Base-by-base conservation (phyloP, 2,329 filamentous ascomycete genomes). In the Beauveria caledonica region DNA sequence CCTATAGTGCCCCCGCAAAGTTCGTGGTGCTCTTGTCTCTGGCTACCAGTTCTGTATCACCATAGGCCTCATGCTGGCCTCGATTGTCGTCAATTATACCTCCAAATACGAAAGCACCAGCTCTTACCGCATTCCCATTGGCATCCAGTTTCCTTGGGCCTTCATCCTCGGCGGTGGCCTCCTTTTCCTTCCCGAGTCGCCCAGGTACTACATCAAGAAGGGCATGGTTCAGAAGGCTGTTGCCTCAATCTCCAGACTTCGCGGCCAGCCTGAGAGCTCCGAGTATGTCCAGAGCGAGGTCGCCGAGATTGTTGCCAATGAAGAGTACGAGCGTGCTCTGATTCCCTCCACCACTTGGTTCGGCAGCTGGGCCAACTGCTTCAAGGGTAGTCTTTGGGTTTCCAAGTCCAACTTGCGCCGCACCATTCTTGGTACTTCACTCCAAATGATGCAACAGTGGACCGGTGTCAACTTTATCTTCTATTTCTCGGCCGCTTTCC, bases 391-490 rank as follows among this genome's bases (percentile, higher is more conserved):
- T 66, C 78, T 91, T 64, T 77, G 68, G 63, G 80, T 81, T 61
- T 77, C 80, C 64, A 86, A 86, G 65, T 85, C 85, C 64, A 91
- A 86, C 79, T 71, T 89, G 60, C 86, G 87, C 68, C 83, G 86
- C 66, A 87, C 86, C 27, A 84, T 90, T 62, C 79, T 90, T 49
- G 87, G 87, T 68, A 88, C 84, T 49, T 86, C 86, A 27, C 78
- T 90, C 39, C 87, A 90, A 78, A 90, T 90, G 87, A 89, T 90
- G 86, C 87, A 90, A 75, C 87, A 89, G 75, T 84, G 80, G 84
- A 92, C 89, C 27, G 90, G 91, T 79, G 88, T 96, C 76, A 96
- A 96, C 82, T 95, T 93, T 76, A 90, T 94, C 80, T 94, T 92
- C 80, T 89, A 90, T 78, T 90, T 87, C 78, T 90, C 89, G 40